phyloP scores from a whole-genome alignment of 768 basidiomycete genomes.

The Lentinula sp. region DNA sequence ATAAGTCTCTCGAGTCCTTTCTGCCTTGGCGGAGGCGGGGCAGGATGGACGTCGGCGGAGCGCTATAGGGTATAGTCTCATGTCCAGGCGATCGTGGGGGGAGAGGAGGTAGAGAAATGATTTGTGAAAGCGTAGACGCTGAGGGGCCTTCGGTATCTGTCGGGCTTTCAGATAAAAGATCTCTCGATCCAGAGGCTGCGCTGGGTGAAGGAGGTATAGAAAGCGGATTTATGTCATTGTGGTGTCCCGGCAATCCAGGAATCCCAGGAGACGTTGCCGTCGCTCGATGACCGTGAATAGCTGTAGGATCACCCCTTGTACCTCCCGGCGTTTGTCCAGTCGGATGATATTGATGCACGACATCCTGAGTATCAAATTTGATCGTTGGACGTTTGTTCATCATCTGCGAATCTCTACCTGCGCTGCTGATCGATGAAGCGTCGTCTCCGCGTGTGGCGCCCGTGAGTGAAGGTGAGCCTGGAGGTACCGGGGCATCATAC shows the following conservation, averaged over 20 bases:
- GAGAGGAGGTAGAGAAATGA: constrained; percentile 23
- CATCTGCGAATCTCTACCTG: constrained; percentile 23
- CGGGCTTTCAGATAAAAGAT: constrained; percentile 4
- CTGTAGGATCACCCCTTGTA: constrained; percentile 23
- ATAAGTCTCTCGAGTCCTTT: constrained; percentile 33
- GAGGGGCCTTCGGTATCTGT: constrained; percentile 21
- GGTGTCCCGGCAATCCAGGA: neutral
- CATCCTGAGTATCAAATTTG: constrained; percentile 71
- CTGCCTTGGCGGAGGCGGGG: constrained; percentile 16
- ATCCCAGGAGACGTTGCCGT: neutral
- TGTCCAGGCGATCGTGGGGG: constrained; percentile 32
- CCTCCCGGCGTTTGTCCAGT: constrained; percentile 39
- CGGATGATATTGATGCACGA: constrained; percentile 69
- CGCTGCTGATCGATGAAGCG: constrained; percentile 6
- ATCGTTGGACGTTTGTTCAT: constrained; percentile 50
- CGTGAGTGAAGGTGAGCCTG: constrained; percentile 21
- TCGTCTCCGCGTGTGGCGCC: constrained; percentile 12
- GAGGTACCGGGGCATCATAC: constrained; percentile 84
- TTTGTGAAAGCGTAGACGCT: constrained; percentile 26
- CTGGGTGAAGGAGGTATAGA: neutral
- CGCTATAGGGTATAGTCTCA: constrained; percentile 10
- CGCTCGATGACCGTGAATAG: constrained; percentile 31
- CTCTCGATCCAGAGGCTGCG: constrained; percentile 12
- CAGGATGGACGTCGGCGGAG: constrained; percentile 30
- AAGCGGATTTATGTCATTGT: no score